Evolutionary conservation across 2,329 filamentous ascomycete genomes (phyloP).

Genomic region (Cercospora sp.): DNA sequence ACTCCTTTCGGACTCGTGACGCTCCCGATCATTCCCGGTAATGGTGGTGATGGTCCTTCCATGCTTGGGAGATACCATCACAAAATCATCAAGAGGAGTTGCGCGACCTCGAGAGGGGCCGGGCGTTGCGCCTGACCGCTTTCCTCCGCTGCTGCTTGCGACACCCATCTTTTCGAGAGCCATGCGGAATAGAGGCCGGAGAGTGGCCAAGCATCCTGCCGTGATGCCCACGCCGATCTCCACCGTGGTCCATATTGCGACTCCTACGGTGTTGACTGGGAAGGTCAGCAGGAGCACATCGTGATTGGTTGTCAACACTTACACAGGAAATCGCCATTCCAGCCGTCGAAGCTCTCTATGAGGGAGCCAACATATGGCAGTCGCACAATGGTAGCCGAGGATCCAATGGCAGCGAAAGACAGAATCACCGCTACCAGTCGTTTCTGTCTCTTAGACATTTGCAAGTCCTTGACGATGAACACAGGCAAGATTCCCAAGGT

Average conservation of each 20-base stretch:
- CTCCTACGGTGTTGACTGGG: constrained; percentile 45
- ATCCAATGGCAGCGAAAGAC: constrained; percentile 50
- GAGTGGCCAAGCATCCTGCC: constrained; percentile 51
- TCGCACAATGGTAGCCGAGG: constrained; percentile 52
- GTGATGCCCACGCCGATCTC: constrained; percentile 40
- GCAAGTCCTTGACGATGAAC: constrained; percentile 45
- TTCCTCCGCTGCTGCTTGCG: constrained; percentile 15
- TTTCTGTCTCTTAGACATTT: constrained; percentile 44
- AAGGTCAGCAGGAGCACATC: background rate
- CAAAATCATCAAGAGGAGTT: constrained; percentile 19
- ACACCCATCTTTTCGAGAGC: constrained; percentile 23
- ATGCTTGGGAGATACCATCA: constrained; percentile 21
- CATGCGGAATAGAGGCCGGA: constrained; percentile 50
- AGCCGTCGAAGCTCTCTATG: constrained; percentile 35
- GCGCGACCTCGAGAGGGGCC: constrained; percentile 1
- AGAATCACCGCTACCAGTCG: constrained; percentile 43
- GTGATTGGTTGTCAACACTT: constrained; percentile 11
- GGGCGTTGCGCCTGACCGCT: constrained; percentile 7
- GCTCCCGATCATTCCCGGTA: constrained; percentile 22
- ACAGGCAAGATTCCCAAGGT: constrained; percentile 45
- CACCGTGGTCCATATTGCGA: constrained; percentile 39
- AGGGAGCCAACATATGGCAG: constrained; percentile 46
- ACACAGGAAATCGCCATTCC: constrained; percentile 47
- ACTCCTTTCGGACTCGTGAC: constrained; percentile 1
- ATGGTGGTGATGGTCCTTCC: constrained; percentile 25